Evolutionary conservation across 371 early-diverging fungal species (phyloP).

Genomic region (Batkoa obscura): DNA sequence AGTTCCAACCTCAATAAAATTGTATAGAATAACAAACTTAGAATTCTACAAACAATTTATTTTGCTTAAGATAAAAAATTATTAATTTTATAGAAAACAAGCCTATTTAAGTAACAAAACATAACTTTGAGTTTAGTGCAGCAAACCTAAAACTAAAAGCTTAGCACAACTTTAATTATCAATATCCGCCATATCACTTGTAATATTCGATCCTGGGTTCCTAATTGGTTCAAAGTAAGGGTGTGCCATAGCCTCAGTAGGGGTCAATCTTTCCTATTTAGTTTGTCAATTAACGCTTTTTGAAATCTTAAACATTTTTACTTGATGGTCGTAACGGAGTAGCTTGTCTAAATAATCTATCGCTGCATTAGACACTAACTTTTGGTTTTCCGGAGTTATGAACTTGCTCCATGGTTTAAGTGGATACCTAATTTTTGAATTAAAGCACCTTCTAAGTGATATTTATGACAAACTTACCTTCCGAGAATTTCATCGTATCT

Average conservation of each 20-base stretch:
- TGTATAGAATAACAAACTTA: not conserved
- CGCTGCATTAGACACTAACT: conserved; percentile 73
- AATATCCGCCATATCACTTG: not conserved
- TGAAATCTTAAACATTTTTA: conserved; percentile 5
- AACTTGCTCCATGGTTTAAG: conserved; percentile 89
- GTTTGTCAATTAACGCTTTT: not conserved
- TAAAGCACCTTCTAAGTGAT: not conserved
- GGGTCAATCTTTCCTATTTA: conserved; percentile 63
- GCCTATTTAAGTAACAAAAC: not conserved
- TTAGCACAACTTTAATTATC: not conserved
- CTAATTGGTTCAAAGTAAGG: conserved; percentile 60
- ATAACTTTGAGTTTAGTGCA: not conserved
- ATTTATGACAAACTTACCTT: conserved; percentile 13
- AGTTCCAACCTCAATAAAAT: too few relatives aligned
- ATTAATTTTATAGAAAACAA: not conserved
- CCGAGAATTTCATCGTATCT: conserved; percentile 74
- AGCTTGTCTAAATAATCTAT: conserved; percentile 88
- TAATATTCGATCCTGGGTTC: not conserved
- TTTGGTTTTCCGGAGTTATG: conserved; percentile 71
- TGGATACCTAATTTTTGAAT: conserved; percentile 46
- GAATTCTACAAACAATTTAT: not conserved
- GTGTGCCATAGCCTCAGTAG: conserved; percentile 89
- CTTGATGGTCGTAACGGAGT: conserved; percentile 92
- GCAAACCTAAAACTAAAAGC: not conserved
- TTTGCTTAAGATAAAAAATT: not conserved